A percentile compares a stretch with the other conserved stretches of the same genome.
Evolutionary conservation across 495 filamentous ascomycete genomes (phyloP).

Genomic region (Halenospora varia): DNA sequence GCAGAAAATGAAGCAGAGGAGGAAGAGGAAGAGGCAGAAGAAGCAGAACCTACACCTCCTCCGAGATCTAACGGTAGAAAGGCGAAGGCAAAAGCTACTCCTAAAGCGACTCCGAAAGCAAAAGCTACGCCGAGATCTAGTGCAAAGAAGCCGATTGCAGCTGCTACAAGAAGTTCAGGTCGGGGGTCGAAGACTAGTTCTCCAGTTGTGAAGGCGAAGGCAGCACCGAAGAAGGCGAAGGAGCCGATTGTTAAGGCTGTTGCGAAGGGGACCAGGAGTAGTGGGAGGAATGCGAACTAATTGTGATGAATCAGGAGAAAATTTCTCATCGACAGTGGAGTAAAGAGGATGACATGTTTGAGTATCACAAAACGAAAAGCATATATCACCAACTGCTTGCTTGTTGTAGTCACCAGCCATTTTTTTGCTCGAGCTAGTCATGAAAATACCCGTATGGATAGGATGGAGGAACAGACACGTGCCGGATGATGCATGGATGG

Average conservation of each 20-base stretch:
- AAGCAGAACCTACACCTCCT: conserved; percentile 4
- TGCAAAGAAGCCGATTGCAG: background rate
- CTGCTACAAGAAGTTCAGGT: background rate
- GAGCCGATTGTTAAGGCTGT: background rate
- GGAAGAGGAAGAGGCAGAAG: conserved; percentile 17
- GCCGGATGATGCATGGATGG: too few relatives aligned
- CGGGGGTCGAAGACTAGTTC: background rate
- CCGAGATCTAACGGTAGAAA: conserved; percentile 8
- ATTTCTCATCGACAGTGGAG: background rate
- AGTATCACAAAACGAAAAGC: too few relatives aligned
- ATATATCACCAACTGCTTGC: too few relatives aligned
- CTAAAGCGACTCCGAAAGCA: background rate
- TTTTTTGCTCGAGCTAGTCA: too few relatives aligned
- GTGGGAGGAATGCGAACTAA: too few relatives aligned
- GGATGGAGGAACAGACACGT: too few relatives aligned
- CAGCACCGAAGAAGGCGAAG: background rate
- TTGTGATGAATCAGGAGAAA: background rate
- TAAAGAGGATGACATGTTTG: background rate
- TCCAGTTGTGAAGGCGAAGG: background rate
- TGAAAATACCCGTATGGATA: too few relatives aligned
- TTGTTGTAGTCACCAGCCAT: too few relatives aligned
- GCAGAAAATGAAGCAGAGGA: conserved; percentile 28
- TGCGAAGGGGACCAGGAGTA: background rate
- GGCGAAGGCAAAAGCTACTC: background rate
- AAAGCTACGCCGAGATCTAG: background rate